A percentile compares a stretch with the other conserved stretches of the same genome.
Evolutionary conservation across 1,284 basidiomycete species (phyloP).

Genomic region (Boletellus deceptivus): DNA sequence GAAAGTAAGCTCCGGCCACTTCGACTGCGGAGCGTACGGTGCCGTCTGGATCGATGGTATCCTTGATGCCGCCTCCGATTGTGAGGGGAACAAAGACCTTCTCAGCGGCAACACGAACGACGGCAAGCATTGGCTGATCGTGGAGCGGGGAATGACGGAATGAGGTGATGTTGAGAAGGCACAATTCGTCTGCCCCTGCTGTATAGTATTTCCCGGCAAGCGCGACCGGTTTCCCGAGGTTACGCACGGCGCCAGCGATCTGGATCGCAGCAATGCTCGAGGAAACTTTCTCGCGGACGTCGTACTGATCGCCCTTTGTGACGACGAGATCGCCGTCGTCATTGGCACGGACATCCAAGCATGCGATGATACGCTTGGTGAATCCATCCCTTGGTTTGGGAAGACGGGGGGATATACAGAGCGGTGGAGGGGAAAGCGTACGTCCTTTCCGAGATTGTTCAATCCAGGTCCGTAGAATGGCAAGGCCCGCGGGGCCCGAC

Average conservation of each 20-base stretch:
- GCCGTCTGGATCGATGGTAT: constrained; percentile 94
- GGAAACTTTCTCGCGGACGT: constrained; percentile 83
- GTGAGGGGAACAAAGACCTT: constrained; percentile 97
- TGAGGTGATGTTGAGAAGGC: constrained; percentile 98
- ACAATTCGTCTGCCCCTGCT: constrained; percentile 94
- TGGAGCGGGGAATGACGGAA: constrained; percentile 94
- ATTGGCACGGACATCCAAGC: constrained; percentile 97
- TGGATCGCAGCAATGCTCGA: constrained; percentile 33
- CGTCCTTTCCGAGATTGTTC: constrained; percentile 49
- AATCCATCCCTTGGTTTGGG: constrained; percentile 59
- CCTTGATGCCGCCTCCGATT: constrained; percentile 98
- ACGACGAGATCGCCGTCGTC: constrained; percentile 97
- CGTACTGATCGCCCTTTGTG: constrained; percentile 99
- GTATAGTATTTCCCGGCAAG: constrained; percentile 86
- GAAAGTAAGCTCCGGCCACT: constrained; percentile 95
- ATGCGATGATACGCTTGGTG: constrained; percentile 95
- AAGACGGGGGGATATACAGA: constrained; percentile 33
- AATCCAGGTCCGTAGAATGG: constrained; percentile 84
- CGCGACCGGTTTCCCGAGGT: constrained; percentile 96
- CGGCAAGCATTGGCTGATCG: constrained; percentile 98
- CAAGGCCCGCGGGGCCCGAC: constrained; percentile 88
- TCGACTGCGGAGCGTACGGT: constrained; percentile 85
- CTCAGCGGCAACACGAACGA: constrained; percentile 88
- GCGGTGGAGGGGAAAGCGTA: constrained; percentile 28
- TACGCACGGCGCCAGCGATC: constrained; percentile 82